These are phyloP conservation scores for Puccinia brachypodii DNA, from an alignment of 1,284 basidiomycete genomes.

Conservation along the genomic window DNA sequence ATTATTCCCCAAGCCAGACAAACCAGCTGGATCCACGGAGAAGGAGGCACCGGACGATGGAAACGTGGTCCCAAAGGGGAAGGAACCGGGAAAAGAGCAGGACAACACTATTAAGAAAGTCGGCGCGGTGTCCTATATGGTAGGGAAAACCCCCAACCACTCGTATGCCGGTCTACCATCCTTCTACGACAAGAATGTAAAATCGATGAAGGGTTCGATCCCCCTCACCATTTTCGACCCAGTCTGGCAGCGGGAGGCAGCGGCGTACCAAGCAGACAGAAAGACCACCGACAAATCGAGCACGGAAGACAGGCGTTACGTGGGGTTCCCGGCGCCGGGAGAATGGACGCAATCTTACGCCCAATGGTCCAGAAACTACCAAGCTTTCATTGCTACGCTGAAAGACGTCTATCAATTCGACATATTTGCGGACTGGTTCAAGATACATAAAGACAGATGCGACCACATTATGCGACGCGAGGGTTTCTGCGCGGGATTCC, in stretches of 20 bases:
- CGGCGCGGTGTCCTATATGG: no score
- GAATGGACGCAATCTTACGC: neutral
- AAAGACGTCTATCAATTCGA: neutral
- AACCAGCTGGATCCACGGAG: no score
- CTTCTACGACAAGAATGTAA: no score
- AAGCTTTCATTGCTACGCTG: neutral
- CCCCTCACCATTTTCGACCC: slow-evolving; percentile 15
- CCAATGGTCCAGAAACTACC: neutral
- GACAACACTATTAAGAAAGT: no score
- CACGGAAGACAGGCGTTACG: neutral
- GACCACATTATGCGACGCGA: neutral
- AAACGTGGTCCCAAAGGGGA: no score
- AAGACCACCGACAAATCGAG: neutral
- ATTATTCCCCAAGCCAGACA: no score
- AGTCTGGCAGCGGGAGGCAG: neutral
- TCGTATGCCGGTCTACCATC: no score
- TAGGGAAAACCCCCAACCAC: no score
- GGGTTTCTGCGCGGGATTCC: neutral
- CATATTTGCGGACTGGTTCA: neutral
- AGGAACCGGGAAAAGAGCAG: no score
- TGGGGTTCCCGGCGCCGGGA: neutral
- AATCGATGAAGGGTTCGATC: no score
- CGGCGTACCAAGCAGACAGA: neutral
- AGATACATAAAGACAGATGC: neutral
- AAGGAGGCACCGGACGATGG: no score